Evolutionary conservation across 23 red algal species (phyloP), one percentile per base, ranked within the genome.

Genomic region (Cyanidiococcus yangmingshanensis): DNA sequence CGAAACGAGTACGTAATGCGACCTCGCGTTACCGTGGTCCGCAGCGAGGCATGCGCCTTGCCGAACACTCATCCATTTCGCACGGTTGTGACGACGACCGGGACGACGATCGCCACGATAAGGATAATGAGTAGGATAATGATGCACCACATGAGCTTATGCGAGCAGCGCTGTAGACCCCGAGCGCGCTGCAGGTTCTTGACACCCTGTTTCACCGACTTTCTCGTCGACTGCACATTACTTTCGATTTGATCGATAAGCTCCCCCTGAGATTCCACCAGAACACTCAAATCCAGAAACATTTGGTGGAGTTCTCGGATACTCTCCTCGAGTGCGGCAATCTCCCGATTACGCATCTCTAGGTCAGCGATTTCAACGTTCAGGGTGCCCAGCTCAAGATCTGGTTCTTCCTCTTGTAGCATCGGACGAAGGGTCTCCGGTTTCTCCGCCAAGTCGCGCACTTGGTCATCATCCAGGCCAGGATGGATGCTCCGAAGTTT

Each of bases 221-320:
- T 77, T 3, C 75, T 75, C 32, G 84, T 80, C 75, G 82, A 71
- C 68, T 95, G 71, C 30, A 97, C 87, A 82, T 97, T 97, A 76
- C 77, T 82, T 58, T 97, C 93, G 45, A 97, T 88, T 41, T 89
- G 57, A 57, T 97, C 89, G 59, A 97, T 85, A 3, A 91, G 82
- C 79, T 97, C 93, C 38, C 86, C 84, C 76, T 97, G 93, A 30
- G 75, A 59, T 38, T 97, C 88, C 15, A 97, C 93, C 37, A 97
- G 37, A 27, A 97, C 68, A 76, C 85, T 80, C 88, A 97, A 84
- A 58, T 97, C 93, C 74, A 90, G 79, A 59, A 97, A 97, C 93
- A 97, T 97, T 24, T 88, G 79, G 50, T 91, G 80, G 76, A 97
- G 77, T 67, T 97, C 85, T 16, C 79, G 58, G 68, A 97, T 89